Evolutionary conservation across 352 stramenopile species (phyloP), one percentile per base, ranked within the genome.

Genomic region (Aphanomyces invadans): DNA sequence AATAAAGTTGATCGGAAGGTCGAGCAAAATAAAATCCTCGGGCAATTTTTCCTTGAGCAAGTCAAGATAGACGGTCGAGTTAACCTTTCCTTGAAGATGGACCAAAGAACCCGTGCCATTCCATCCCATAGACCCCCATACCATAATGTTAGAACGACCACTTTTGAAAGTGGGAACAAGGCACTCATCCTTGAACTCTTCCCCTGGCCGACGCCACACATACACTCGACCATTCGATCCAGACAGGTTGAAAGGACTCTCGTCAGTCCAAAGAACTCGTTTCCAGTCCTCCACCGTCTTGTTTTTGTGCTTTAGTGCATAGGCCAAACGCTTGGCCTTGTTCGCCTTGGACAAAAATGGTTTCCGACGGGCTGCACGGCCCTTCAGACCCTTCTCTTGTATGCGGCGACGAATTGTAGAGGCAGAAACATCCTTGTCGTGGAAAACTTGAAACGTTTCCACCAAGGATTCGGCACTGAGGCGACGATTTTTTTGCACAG

Each of bases 141-240:
- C 39, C 59, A 67, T 67, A 21, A 55, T 12, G 15, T 11, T 48
- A 3, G 39, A 4, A 7, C 42, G 26, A 1, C 45, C 59, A 45
- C 17, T 53, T 26, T 67, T 67, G 59, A 59, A 59, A 12, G 45
- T 57, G 4, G 42, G 42, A 31, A 32, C 21, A 12, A 67, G 25
- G 23, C 44, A 59, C 9, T 67, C 28, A 7, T 46, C 39, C 9
- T 49, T n/a, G 44, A 33, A 57, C 4, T 33, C 59, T 31, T 67
- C 59, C n/a, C 38, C 12, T 17, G 44, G 11, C 2, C 33, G 25
- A 46, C 59, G 59, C 59, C 59, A 67, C 1, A 67, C 42, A 3
- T 36, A 67, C 3, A 67, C 23, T 12, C 42, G 44, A 25, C 44
- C 59, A 1, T 5, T 17, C 25, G 21, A 33, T n/a, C 44, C 59